Base-by-base conservation (phyloP, 805 yeast genomes). In the Millerozyma miso region DNA sequence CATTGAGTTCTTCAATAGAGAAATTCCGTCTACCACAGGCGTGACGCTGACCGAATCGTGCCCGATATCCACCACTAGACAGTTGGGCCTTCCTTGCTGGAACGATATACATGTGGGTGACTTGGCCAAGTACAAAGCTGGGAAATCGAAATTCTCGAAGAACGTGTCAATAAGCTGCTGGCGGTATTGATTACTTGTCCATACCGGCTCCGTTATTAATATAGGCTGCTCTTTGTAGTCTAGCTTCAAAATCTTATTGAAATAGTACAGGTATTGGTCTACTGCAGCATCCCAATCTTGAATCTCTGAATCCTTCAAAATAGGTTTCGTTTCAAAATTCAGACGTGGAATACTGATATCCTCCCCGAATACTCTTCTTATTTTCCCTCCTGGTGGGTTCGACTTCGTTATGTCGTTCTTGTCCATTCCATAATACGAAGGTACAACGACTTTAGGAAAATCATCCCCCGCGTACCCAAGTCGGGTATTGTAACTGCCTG, bases 401-500 rank as follows among this genome's bases (percentile, higher is more conserved):
- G 45, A 71, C 42, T 60, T 62, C 37, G 31, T 41, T 44, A 37
- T 42, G 47, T 26, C 45, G 18, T 51, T 16, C 41, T 46, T 43
- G 52, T 53, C 23, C 48, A 20, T 6, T 81, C 85, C 17, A 55
- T 79, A 88, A 46, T 62, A 75, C 0, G 96, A 85, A 2, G 97
- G 93, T 10, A 83, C 61, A 18, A 85, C 78, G 3, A 81, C 67
- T 49, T 83, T 78, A 10, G 99, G 99, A 41, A 79, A 75, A 58
- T 90, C 97, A 44, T 88, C 91, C 8, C 98, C 98, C 3, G 97
- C 90, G 62, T 79, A 89, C 1, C 99, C 99, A 15, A 84, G 80
- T 41, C 91, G 80, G 4, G 97, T 88, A 46, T 80, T 69, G 47
- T 74, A 80, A 8, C 96, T 83, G 31, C 98, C 98, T 1, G 96